phyloP scores from a whole-genome alignment of 1,284 basidiomycete genomes.

The Microbotryum saponariae region DNA sequence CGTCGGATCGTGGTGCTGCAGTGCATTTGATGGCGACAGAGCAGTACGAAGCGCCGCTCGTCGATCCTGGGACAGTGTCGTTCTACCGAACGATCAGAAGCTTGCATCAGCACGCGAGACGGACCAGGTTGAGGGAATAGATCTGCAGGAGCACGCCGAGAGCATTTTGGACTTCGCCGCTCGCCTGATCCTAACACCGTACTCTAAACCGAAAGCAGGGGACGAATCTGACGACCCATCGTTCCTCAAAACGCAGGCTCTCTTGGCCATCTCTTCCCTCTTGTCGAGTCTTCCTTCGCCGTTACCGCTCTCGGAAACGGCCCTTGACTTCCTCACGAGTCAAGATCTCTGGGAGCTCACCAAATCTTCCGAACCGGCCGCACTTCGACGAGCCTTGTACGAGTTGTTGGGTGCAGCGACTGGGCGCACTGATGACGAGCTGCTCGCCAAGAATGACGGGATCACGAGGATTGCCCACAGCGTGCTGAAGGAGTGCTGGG shows the following conservation, averaged over 20 bases:
- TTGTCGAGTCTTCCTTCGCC: slow-evolving; percentile 16
- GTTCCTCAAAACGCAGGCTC: slow-evolving; percentile 20
- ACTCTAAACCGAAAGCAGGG: slow-evolving; percentile 49
- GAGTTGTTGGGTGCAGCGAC: slow-evolving; percentile 23
- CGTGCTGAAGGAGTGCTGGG: slow-evolving; percentile 28
- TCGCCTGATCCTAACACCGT: slow-evolving; percentile 10
- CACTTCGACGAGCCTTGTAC: slow-evolving; percentile 17
- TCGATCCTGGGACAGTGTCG: slow-evolving; percentile 41
- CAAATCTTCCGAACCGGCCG: background rate
- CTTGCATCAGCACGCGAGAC: slow-evolving; percentile 7
- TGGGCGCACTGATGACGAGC: slow-evolving; percentile 10
- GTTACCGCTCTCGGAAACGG: slow-evolving; percentile 11
- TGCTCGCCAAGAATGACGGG: slow-evolving; percentile 5
- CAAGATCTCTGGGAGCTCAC: slow-evolving; percentile 22
- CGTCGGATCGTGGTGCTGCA: slow-evolving; percentile 71
- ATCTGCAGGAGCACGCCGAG: slow-evolving; percentile 17
- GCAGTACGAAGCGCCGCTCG: slow-evolving; percentile 51
- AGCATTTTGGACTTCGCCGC: slow-evolving; percentile 17
- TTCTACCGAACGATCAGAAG: slow-evolving; percentile 1
- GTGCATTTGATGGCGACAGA: slow-evolving; percentile 64
- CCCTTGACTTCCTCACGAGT: slow-evolving; percentile 12
- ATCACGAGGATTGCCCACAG: slow-evolving; percentile 5
- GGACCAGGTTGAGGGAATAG: slow-evolving; percentile 32
- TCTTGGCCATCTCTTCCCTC: slow-evolving; percentile 20
- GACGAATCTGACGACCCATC: slow-evolving; percentile 41